Evolutionary conservation across 2,329 filamentous ascomycete genomes (phyloP), one percentile per base, ranked within the genome.

Genomic region (Capronia epimyces): DNA sequence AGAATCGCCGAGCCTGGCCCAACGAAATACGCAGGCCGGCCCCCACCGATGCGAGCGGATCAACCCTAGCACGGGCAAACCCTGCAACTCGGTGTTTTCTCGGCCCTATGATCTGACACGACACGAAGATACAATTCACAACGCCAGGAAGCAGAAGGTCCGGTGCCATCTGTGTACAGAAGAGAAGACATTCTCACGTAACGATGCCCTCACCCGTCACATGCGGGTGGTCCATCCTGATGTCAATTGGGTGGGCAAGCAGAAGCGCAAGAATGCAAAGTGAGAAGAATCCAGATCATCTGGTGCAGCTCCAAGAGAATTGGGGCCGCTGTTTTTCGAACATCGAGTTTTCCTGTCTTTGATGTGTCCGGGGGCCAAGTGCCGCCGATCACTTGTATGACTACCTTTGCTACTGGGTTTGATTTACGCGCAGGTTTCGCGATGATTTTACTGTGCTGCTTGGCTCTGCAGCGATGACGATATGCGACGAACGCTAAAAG

Each of bases 81-180:
- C 89, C 0, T 97, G 93, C 78, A 91, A 88, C 66, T 94, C 89
- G 0, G 77, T 95, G 47, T 97, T 98, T 70, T 96, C 91, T 1
- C 78, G 93, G 16, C 93, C 93, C 1, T 98, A 98, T 75, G 93
- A 98, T 69, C 77, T 98, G 46, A 98, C 93, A 0, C 80, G 93
- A 18, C 93, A 98, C 66, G 93, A 98, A 68, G 91, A 96, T 60
- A 97, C 93, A 0, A 97, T 97, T 58, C 93, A 97, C 77, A 96
- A 96, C 62, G 84, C 83, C 1, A 83, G 87, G 63, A 96, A 96
- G 76, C 84, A 90, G 68, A 97, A 97, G 74, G 89, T 96, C 6
- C 84, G 89, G 39, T 98, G 93, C 69, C 83, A 90, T 56, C 73
- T 95, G 42, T 98, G 93, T 71, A 89, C 87, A 1, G 90, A 97